Percentiles rank a stretch among this genome's conserved stretches.
phyloP scores from a whole-genome alignment of 768 basidiomycete species.

The Gymnopilus dilepis region DNA sequence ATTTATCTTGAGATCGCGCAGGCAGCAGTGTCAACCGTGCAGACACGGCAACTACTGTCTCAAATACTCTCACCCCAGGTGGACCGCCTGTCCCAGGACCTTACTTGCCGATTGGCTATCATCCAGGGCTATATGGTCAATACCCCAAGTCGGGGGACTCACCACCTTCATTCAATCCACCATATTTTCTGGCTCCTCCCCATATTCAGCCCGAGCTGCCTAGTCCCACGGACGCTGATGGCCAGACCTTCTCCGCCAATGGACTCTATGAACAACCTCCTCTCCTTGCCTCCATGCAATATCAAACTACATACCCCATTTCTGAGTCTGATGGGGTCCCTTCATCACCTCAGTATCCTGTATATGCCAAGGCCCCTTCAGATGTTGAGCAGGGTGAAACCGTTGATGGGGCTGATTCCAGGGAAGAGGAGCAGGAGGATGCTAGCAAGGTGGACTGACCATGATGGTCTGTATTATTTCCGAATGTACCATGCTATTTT shows the following conservation, averaged over 20 bases:
- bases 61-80: slow-evolving; percentile 44
- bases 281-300: slow-evolving; percentile 25
- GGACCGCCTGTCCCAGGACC: slow-evolving; percentile 52
- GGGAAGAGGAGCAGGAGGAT: slow-evolving; percentile 28
- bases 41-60: slow-evolving; percentile 44
- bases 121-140: slow-evolving; percentile 59
- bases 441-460: slow-evolving; percentile 29
- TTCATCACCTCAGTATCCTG: slow-evolving; percentile 30
- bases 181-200: slow-evolving; percentile 52
- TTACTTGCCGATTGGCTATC: slow-evolving; percentile 60
- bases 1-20: slow-evolving; percentile 62
- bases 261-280: slow-evolving; percentile 30
- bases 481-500: slow-evolving; percentile 5
- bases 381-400: slow-evolving; percentile 25
- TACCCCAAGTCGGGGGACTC: slow-evolving; percentile 64
- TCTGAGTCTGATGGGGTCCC: slow-evolving; percentile 36
- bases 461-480: not conserved
- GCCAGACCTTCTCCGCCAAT: slow-evolving; percentile 32
- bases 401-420: slow-evolving; percentile 21
- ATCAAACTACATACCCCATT: slow-evolving; percentile 35
- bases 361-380: slow-evolving; percentile 27
- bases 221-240: slow-evolving; percentile 45
- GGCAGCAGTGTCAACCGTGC: slow-evolving; percentile 55
- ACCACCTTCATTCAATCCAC: slow-evolving; percentile 52
- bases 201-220: slow-evolving; percentile 42